Percentiles rank a stretch among this genome's conserved stretches.
These are phyloP conservation scores for Limnanthes douglasii DNA, from an alignment of 345 rosid genomes.

Conservation along the genomic window DNA sequence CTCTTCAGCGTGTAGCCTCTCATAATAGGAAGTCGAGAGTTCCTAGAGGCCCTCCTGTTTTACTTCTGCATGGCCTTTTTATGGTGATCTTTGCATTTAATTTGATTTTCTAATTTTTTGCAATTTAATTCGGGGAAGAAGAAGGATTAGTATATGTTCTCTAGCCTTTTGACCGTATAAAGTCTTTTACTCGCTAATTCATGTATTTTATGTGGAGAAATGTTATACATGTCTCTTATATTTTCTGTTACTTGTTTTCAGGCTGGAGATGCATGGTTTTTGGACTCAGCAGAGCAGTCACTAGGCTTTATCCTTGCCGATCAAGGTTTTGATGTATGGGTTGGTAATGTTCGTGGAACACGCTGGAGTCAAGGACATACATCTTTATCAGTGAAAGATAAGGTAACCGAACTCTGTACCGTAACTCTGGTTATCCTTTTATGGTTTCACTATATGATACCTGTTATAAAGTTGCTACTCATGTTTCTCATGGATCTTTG, in stretches of 20 bases:
- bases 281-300: constrained; percentile 50
- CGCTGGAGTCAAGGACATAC: constrained; percentile 74
- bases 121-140: background rate
- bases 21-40: constrained; percentile 10
- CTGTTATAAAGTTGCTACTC: no score
- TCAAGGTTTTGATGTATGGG: constrained; percentile 89
- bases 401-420: constrained; percentile 25
- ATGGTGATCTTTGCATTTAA: constrained; percentile 58
- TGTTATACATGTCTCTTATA: constrained; percentile 3
- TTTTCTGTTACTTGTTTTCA: constrained; percentile 9
- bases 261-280: constrained; percentile 88
- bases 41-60: constrained; percentile 41
- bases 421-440: background rate
- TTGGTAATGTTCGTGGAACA: constrained; percentile 85
- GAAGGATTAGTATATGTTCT: no score
- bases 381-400: constrained; percentile 48
- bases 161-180: background rate
- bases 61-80: constrained; percentile 85
- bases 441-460: no score
- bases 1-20: constrained; percentile 70
- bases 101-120: background rate
- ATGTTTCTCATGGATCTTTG: no score
- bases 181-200: background rate
- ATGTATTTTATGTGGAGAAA: background rate
- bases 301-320: constrained; percentile 83